Conservation (phyloP, 768 basidiomycete genomes). For the Grammothele lineata region DNA sequence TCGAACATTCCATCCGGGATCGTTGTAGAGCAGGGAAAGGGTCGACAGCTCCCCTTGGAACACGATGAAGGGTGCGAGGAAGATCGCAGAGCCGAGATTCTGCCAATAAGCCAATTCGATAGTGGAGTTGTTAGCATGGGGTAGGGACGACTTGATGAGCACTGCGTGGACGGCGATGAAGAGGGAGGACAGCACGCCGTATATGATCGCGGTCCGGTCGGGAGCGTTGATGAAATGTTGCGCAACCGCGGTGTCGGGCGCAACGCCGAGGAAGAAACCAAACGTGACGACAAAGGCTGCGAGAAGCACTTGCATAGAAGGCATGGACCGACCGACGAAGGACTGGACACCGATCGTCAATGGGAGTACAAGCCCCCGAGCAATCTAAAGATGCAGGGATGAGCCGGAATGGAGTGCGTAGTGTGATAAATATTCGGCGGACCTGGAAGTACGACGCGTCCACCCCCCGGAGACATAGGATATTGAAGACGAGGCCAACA, state of each 20-base stretch:
- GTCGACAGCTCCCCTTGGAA: constrained; percentile 48
- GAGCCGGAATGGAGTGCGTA: not conserved
- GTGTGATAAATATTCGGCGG: not conserved
- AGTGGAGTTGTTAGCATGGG: constrained; percentile 64
- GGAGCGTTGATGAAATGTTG: constrained; percentile 32
- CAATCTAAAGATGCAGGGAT: constrained; percentile 55
- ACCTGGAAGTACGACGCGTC: constrained; percentile 84
- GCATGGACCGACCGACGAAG: constrained; percentile 47
- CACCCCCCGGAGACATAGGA: constrained; percentile 70
- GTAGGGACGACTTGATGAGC: constrained; percentile 66
- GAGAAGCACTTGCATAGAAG: constrained; percentile 48
- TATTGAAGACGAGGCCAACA: constrained; percentile 76
- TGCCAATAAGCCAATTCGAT: constrained; percentile 80
- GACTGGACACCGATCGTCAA: constrained; percentile 76
- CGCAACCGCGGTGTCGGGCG: constrained; percentile 39
- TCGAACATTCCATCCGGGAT: constrained; percentile 42
- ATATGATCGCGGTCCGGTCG: constrained; percentile 56
- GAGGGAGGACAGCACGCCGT: constrained; percentile 67
- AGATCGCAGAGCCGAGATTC: constrained; percentile 61
- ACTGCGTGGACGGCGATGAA: constrained; percentile 77
- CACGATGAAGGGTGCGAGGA: constrained; percentile 61
- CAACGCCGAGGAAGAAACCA: constrained; percentile 76
- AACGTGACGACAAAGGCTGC: constrained; percentile 63
- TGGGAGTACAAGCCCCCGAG: constrained; percentile 78
- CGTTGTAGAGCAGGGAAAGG: constrained; percentile 36